Percentiles rank a stretch among this genome's conserved stretches.
These are phyloP conservation scores for Rhodotorula glutinis DNA, from an alignment of 1,284 basidiomycete genomes.

Conservation along the genomic window DNA sequence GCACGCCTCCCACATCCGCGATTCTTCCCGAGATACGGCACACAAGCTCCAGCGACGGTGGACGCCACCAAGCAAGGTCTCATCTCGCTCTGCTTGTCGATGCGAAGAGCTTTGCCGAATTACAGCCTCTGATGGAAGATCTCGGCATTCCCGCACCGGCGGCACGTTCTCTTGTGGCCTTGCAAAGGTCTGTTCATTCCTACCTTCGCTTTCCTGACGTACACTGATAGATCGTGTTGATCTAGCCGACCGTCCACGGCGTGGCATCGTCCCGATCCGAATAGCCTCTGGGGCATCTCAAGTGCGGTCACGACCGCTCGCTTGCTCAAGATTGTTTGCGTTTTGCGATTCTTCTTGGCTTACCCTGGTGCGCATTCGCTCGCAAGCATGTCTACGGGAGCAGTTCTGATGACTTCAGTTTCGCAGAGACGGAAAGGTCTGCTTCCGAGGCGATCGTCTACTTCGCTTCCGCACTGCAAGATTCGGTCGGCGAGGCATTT, in stretches of 20 bases:
- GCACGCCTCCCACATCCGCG: too few relatives aligned
- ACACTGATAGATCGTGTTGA: too few relatives aligned
- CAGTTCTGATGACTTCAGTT: too few relatives aligned
- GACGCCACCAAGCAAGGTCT: background rate
- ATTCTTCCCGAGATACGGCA: too few relatives aligned
- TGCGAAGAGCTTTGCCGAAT: too few relatives aligned
- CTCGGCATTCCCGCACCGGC: too few relatives aligned
- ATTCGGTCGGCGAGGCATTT: constrained; percentile 59
- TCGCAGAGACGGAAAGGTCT: constrained; percentile 63
- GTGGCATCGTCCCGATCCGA: background rate
- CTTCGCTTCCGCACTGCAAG: constrained; percentile 66
- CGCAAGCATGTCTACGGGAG: too few relatives aligned
- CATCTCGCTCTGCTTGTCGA: background rate
- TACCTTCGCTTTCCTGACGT: background rate
- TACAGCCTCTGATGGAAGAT: too few relatives aligned
- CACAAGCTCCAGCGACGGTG: too few relatives aligned
- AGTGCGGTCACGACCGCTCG: constrained; percentile 63
- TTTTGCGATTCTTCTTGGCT: constrained; percentile 67
- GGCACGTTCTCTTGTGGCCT: too few relatives aligned
- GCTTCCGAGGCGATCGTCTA: constrained; percentile 71
- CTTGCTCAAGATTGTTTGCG: constrained; percentile 63
- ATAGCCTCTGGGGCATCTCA: constrained; percentile 56
- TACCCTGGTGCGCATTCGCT: constrained; percentile 74
- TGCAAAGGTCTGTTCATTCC: constrained; percentile 45
- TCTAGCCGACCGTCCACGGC: background rate